Evolutionary conservation across 176 grass and related monocot species (phyloP).

Genomic region (Saccharum spontaneum): DNA sequence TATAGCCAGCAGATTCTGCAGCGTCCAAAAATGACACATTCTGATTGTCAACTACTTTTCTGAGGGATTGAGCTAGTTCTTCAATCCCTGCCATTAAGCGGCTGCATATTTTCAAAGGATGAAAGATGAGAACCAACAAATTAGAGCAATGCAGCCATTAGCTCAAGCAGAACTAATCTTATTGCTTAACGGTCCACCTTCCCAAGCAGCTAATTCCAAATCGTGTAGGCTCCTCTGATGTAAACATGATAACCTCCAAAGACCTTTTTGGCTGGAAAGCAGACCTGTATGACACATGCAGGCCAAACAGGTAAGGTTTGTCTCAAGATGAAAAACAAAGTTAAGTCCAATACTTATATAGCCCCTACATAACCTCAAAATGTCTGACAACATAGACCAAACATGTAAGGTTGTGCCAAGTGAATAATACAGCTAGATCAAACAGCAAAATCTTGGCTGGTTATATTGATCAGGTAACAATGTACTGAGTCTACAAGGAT

Average conservation of each 20-base stretch:
- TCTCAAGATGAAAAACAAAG: conserved; percentile 23
- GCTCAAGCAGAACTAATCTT: not conserved
- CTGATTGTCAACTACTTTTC: conserved; percentile 65
- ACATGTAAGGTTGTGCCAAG: conserved; percentile 11
- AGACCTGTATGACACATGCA: conserved; percentile 45
- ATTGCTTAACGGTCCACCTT: conserved; percentile 53
- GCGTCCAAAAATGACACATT: conserved; percentile 88
- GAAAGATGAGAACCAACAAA: conserved; percentile 21
- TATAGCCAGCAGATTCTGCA: conserved; percentile 77
- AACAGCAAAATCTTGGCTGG: not conserved
- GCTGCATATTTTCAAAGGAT: conserved; percentile 58
- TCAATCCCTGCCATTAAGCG: conserved; percentile 77
- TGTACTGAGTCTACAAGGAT: not conserved
- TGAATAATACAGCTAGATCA: not conserved
- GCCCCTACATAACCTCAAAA: not conserved
- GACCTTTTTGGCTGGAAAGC: conserved; percentile 80
- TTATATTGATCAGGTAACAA: not conserved
- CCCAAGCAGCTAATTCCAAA: conserved; percentile 98
- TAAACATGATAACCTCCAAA: conserved; percentile 98
- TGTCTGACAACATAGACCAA: not conserved
- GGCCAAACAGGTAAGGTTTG: conserved; percentile 20
- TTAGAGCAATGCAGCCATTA: not conserved
- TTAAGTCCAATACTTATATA: conserved; percentile 3
- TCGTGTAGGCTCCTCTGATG: conserved; percentile 92
- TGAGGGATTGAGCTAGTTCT: conserved; percentile 66